Conservation (phyloP, 305 asterid species). For the Fraxinus albicans region DNA sequence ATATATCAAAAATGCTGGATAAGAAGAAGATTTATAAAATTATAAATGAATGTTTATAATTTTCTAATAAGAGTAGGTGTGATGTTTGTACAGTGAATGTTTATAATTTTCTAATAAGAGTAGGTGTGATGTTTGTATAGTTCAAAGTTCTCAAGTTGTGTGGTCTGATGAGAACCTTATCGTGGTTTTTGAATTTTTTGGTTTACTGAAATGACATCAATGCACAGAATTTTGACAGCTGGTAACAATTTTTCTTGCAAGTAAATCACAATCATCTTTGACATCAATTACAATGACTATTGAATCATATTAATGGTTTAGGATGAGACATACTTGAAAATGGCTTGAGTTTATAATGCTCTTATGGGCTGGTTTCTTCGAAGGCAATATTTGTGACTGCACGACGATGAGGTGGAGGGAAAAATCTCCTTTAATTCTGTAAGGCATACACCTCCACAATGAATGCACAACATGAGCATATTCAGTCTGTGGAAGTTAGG, state of each 20-base stretch:
- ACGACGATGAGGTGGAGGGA: background rate
- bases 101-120: background rate
- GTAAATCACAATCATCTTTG: background rate
- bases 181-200: background rate
- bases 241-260: background rate
- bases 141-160: background rate
- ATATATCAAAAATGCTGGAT: background rate
- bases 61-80: background rate
- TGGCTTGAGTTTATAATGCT: background rate
- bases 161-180: background rate
- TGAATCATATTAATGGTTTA: background rate
- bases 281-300: background rate
- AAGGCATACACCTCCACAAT: background rate
- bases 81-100: background rate
- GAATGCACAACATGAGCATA: background rate
- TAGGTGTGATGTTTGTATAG: background rate
- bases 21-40: background rate
- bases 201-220: background rate
- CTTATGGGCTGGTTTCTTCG: background rate
- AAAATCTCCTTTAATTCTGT: background rate
- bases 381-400: background rate
- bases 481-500: background rate
- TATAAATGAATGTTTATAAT: background rate
- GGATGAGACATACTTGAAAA: background rate
- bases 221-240: background rate